Evolutionary conservation across 192 early-diverging fungal species (phyloP), one percentile per base, ranked within the genome.

Genomic region (Backusella sp.): DNA sequence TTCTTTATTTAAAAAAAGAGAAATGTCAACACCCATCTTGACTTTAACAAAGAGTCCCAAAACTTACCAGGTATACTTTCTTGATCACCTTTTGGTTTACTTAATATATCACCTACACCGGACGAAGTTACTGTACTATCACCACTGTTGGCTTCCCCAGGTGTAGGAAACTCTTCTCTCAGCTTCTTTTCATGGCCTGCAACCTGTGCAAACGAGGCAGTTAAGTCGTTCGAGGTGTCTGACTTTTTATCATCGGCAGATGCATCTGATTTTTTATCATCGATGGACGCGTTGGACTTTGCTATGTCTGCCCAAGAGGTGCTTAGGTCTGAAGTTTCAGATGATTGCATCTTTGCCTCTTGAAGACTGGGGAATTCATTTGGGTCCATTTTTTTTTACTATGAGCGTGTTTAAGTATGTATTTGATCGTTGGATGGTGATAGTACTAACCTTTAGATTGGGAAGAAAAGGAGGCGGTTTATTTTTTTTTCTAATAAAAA

Each of bases 21-120:
- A 44, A 17, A 71, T 9, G 7, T 59, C 1, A 53, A 28, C 42
- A 30, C 42, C 42, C 17, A 44, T 44, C 14, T 17, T 44, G 1
- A 8, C n/a, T 42, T 17, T 44, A 32, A 49, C 15, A 49, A 49
- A 21, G n/a, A 49, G 19, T 1, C 15, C 15, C 19, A n/a, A 49
- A 19, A 35, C 53, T 73, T 23, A 39, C 34, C 36, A 23, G n/a
- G 14, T 69, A 23, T 65, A 11, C 9, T 44, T 42, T 66, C 26
- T 21, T 66, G 11, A 14, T 19, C 15, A 4, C 56, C 46, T 0
- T 17, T 56, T 44, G 46, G 3, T 36, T 56, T 56, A 17, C 32
- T 49, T 41, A 79, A 72, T 14, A 79, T 4, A 66, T 79, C 78
- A 66, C 73, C 56, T 15, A 75, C 73, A 70, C 78, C 78, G 12